Conservation (phyloP, 2,329 filamentous ascomycete species). For the Xylariaceae sp. region DNA sequence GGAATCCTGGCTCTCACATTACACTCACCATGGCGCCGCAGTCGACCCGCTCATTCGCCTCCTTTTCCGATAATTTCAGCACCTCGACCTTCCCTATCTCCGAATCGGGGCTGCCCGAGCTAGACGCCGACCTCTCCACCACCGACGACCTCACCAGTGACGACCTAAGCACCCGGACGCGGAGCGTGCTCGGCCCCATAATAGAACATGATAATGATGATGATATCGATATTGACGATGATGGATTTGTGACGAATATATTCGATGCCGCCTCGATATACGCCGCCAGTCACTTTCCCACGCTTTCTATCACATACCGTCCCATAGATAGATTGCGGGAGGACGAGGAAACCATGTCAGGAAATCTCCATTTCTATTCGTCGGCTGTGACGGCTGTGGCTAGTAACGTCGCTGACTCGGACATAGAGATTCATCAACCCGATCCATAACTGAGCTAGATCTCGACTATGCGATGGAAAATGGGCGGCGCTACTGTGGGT, state of each 20-base stretch:
- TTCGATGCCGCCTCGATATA: slow-evolving; percentile 42
- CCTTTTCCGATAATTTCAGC: slow-evolving; percentile 24
- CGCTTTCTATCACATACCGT: slow-evolving; percentile 33
- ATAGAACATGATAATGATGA: slow-evolving; percentile 21
- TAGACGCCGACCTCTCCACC: slow-evolving; percentile 29
- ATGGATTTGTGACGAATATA: slow-evolving; percentile 22
- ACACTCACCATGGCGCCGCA: slow-evolving; percentile 25
- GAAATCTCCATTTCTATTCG: neutral
- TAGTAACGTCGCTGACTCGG: slow-evolving; percentile 11
- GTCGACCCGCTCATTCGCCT: slow-evolving; percentile 24
- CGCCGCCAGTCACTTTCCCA: slow-evolving; percentile 38
- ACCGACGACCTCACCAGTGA: slow-evolving; percentile 31
- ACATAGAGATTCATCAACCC: slow-evolving; percentile 34
- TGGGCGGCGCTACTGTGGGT: slow-evolving; percentile 56
- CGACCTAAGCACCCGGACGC: slow-evolving; percentile 27
- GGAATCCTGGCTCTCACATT: slow-evolving; percentile 11
- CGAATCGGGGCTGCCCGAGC: slow-evolving; percentile 27
- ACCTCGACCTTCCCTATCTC: slow-evolving; percentile 20
- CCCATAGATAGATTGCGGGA: slow-evolving; percentile 32
- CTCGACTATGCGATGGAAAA: slow-evolving; percentile 56
- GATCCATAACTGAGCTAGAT: slow-evolving; percentile 45
- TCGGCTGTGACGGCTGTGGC: neutral
- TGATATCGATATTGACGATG: slow-evolving; percentile 2
- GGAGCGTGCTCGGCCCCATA: slow-evolving; percentile 24
- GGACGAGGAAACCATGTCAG: slow-evolving; percentile 40